A percentile compares a stretch with the other conserved stretches of the same genome.
phyloP scores from a whole-genome alignment of 345 rosid genomes.

The Salix udensis region DNA sequence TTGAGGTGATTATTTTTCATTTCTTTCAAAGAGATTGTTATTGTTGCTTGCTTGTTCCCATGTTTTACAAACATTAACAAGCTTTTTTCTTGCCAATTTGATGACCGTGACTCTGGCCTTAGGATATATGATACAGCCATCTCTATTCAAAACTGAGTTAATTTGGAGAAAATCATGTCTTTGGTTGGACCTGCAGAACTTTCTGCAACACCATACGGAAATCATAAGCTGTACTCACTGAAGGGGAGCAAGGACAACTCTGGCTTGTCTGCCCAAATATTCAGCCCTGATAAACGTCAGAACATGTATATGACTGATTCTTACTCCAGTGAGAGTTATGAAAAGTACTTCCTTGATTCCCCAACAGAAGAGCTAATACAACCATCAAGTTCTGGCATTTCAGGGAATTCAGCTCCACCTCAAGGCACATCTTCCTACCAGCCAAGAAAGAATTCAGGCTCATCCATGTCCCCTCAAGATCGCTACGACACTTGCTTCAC shows the following conservation, averaged over 20 bases:
- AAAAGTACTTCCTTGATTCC: slow-evolving; percentile 73
- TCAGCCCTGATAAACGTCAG: slow-evolving; percentile 49
- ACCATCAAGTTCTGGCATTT: slow-evolving; percentile 51
- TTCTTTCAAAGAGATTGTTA: not conserved
- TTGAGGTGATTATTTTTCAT: not conserved
- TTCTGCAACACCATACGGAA: slow-evolving; percentile 46
- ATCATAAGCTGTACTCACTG: slow-evolving; percentile 50
- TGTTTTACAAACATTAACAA: not conserved
- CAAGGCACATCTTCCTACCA: slow-evolving; percentile 44
- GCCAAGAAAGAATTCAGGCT: slow-evolving; percentile 44
- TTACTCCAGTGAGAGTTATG: slow-evolving; percentile 65
- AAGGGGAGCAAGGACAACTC: slow-evolving; percentile 43
- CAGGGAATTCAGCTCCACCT: slow-evolving; percentile 46
- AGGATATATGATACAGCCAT: slow-evolving; percentile 3
- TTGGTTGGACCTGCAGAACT: slow-evolving; percentile 61
- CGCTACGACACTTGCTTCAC: slow-evolving; percentile 36
- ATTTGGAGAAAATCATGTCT: slow-evolving; percentile 44
- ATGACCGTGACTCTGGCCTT: slow-evolving; percentile 23
- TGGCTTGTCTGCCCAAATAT: slow-evolving; percentile 42
- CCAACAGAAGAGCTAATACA: slow-evolving; percentile 53
- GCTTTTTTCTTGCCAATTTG: not conserved
- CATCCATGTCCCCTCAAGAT: slow-evolving; percentile 37
- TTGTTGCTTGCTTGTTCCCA: not conserved
- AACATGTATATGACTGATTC: slow-evolving; percentile 51
- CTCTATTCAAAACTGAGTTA: slow-evolving; percentile 16